A percentile compares a stretch with the other conserved stretches of the same genome.
phyloP scores from a whole-genome alignment of 2,329 filamentous ascomycete species.

The Colletotrichum sp. region DNA sequence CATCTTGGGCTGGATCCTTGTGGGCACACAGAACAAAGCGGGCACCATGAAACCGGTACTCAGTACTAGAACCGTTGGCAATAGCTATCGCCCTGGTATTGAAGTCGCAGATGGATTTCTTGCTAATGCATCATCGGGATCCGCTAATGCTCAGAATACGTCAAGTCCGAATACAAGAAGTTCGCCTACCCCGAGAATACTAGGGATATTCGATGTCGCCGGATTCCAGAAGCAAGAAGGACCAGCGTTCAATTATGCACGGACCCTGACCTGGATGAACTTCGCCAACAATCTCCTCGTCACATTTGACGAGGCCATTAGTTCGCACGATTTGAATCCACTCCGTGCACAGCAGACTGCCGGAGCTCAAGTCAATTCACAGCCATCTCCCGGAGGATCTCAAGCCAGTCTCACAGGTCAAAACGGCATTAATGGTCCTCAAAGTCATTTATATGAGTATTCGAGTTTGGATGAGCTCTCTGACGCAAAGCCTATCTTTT shows the following conservation, averaged over 20 bases:
- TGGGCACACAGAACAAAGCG: not conserved
- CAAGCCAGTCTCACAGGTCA: not conserved
- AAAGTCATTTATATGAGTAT: not conserved
- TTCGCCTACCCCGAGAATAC: no score
- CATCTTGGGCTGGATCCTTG: not conserved
- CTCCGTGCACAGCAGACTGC: not conserved
- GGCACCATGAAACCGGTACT: not conserved
- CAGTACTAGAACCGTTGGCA: no score
- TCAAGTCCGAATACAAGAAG: no score
- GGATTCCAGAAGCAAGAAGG: not conserved
- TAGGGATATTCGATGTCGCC: not conserved
- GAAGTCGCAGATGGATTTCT: accelerated
- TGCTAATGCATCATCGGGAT: accelerated
- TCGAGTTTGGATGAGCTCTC: accelerated
- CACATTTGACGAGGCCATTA: not conserved
- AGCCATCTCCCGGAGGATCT: accelerated
- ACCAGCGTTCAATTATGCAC: not conserved
- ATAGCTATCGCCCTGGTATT: not conserved
- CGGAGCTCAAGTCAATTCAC: not conserved
- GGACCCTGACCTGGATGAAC: not conserved
- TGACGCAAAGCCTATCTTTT: not conserved
- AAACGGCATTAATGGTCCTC: not conserved
- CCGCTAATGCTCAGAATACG: not conserved
- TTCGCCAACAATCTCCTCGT: not conserved
- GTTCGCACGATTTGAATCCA: accelerated